Base-by-base conservation (phyloP, 2,329 filamentous ascomycete genomes). In the Pseudohalonectria lignicola region DNA sequence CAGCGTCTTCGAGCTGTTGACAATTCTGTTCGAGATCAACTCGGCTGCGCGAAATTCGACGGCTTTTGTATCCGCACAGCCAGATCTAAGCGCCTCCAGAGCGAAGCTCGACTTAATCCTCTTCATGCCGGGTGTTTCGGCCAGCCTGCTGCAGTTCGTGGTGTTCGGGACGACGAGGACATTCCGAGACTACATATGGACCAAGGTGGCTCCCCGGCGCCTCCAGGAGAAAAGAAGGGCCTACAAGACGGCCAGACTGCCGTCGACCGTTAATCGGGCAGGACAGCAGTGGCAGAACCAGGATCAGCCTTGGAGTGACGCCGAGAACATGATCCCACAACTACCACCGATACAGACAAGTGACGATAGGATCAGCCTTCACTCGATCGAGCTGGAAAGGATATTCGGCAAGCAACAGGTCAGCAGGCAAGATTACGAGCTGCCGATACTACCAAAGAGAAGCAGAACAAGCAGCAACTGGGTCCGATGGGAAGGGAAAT, bases 101-200 rank as follows among this genome's bases (percentile, higher is more conserved):
- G 18, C 28, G 11, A 37, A 19, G n/a, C 36, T 36, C 5, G 55
- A 60, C 29, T 51, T 59, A 26, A 19, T 54, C 1, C 45, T 61
- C 5, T 64, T 63, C 39, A 39, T 60, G 1, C 61, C 62, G 3
- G 61, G 60, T 13, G 58, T 59, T 0, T 52, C 60, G 9, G 53
- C 56, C 5, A 53, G 53, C 15, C 43, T 61, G 2, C 47, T 62
- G 4, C 46, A 48, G 4, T 65, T 64, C 29, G 39, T 61, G 31
- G 55, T 65, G 3, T 64, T 65, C 40, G 62, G 61, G 8, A 65
- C 62, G 1, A 62, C 60, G 2, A 55, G 56, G 40, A 54, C 51
- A 5, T 61, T 56, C 37, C 41, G 54, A 16, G 44, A 54, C 9
- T 47, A 53, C 41, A 49, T 52, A 42, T 50, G 43, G 39, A 15